Evolutionary conservation across 2,329 filamentous ascomycete species (phyloP).

Genomic region (Pestalotiopsis fici): DNA sequence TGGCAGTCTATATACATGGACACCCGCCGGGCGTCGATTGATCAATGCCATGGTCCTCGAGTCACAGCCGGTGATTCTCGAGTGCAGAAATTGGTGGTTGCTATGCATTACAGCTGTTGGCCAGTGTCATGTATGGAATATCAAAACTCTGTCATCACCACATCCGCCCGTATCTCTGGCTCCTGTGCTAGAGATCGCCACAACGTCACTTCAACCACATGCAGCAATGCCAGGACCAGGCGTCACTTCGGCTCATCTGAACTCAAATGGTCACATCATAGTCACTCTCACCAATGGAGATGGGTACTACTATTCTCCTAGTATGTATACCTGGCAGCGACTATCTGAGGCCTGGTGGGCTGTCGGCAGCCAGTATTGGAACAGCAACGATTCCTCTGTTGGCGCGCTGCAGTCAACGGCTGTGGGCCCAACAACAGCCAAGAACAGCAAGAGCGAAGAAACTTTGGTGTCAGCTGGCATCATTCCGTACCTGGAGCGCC

Average conservation of each 20-base stretch:
- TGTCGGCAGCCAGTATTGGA: constrained; percentile 98
- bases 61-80: constrained; percentile 90
- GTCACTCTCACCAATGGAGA: constrained; percentile 95
- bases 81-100: constrained; percentile 86
- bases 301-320: constrained; percentile 84
- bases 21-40: constrained; percentile 83
- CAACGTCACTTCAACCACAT: constrained; percentile 76
- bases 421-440: constrained; percentile 56
- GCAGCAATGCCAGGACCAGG: constrained; percentile 75
- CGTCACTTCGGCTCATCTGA: constrained; percentile 88
- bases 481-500: constrained; percentile 88
- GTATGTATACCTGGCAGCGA: constrained; percentile 90
- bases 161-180: constrained; percentile 89
- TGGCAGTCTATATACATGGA: constrained; percentile 87
- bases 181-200: constrained; percentile 85
- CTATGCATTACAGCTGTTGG: constrained; percentile 87
- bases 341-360: constrained; percentile 99
- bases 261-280: constrained; percentile 81
- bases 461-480: constrained; percentile 83
- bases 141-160: constrained; percentile 78
- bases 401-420: constrained; percentile 76
- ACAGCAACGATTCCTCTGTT: constrained; percentile 89
- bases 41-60: constrained; percentile 86
- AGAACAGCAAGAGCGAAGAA: constrained; percentile 45
- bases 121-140: constrained; percentile 91